Conservation (phyloP, 1,284 basidiomycete genomes). For the Somion occarium region DNA sequence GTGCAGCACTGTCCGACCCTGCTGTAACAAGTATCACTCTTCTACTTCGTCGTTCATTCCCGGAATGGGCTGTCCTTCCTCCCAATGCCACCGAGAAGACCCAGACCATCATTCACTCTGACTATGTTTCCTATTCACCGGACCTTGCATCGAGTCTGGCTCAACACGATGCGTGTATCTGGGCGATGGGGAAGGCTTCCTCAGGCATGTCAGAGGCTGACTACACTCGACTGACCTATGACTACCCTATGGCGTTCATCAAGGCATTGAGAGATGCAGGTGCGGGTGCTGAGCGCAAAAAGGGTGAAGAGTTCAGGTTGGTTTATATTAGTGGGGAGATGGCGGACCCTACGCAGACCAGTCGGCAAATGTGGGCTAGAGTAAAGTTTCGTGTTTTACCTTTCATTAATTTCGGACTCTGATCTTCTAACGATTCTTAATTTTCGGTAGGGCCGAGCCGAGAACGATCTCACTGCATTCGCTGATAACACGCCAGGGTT, state of each 20-base stretch:
- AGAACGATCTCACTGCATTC: slow-evolving; percentile 23
- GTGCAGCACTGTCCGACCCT: slow-evolving; percentile 32
- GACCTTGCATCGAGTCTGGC: slow-evolving; percentile 28
- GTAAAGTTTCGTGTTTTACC: slow-evolving; percentile 27
- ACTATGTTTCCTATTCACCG: slow-evolving; percentile 32
- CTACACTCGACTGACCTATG: slow-evolving; percentile 34
- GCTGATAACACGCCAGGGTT: slow-evolving; percentile 18
- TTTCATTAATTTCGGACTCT: not conserved
- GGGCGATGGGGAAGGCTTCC: slow-evolving; percentile 33
- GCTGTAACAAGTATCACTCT: slow-evolving; percentile 31
- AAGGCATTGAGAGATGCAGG: slow-evolving; percentile 28
- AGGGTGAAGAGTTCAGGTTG: slow-evolving; percentile 28
- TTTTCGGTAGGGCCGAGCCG: slow-evolving; percentile 28
- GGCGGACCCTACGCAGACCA: slow-evolving; percentile 28
- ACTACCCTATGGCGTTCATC: slow-evolving; percentile 29
- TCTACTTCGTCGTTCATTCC: slow-evolving; percentile 28
- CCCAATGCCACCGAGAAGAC: slow-evolving; percentile 27
- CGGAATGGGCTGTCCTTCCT: slow-evolving; percentile 29
- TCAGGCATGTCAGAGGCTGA: slow-evolving; percentile 31
- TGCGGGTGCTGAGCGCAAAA: slow-evolving; percentile 17
- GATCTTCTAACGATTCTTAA: not conserved
- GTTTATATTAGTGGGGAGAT: slow-evolving; percentile 31
- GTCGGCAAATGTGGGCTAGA: slow-evolving; percentile 26
- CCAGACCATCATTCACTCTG: slow-evolving; percentile 27
- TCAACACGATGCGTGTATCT: slow-evolving; percentile 35